A percentile compares a stretch with the other conserved stretches of the same genome.
Conservation (phyloP, 371 early-diverging fungal species). For the Actinomortierella ambigua region DNA sequence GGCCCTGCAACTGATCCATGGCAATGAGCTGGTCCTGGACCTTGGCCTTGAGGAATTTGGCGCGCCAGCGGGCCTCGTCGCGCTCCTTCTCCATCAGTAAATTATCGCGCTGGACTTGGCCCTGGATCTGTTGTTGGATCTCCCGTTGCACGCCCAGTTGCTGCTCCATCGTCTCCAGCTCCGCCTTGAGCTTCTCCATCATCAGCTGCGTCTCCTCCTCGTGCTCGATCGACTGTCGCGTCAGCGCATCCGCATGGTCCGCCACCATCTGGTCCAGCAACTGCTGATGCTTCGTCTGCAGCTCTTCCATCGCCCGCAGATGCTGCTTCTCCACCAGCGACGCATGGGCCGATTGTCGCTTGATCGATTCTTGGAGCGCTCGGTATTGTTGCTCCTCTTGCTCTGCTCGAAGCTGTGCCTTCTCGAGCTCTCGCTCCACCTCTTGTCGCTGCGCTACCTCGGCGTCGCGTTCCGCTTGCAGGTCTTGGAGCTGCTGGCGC, state of each 20-base stretch:
- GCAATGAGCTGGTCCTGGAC: too few species aligned
- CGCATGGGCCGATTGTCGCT: slow-evolving; percentile 26
- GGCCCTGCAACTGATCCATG: too few species aligned
- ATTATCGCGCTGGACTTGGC: too few species aligned
- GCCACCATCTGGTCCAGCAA: slow-evolving; percentile 9
- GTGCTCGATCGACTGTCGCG: slow-evolving; percentile 9
- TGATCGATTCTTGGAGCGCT: slow-evolving; percentile 32
- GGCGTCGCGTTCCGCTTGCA: slow-evolving; percentile 3
- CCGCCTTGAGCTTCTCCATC: too few species aligned
- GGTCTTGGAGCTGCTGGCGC: slow-evolving; percentile 2
- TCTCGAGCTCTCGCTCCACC: slow-evolving; percentile 14
- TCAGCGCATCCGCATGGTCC: slow-evolving; percentile 17
- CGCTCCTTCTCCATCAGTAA: too few species aligned
- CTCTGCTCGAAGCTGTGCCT: slow-evolving; percentile 9
- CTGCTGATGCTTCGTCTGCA: slow-evolving; percentile 18
- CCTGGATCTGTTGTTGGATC: too few species aligned
- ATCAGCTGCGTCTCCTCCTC: slow-evolving; percentile 1
- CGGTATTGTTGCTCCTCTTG: slow-evolving; percentile 33
- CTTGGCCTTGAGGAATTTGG: too few species aligned
- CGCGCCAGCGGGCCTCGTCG: too few species aligned
- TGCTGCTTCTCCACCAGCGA: slow-evolving; percentile 31
- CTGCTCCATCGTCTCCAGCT: too few species aligned
- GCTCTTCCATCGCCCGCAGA: slow-evolving; percentile 12
- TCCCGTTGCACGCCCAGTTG: too few species aligned
- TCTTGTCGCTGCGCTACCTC: slow-evolving; percentile 1